Percentiles rank a stretch among this genome's conserved stretches.
These are phyloP conservation scores for Ophiostoma perfectum DNA, from an alignment of 2,329 filamentous ascomycete genomes.

Conservation along the genomic window DNA sequence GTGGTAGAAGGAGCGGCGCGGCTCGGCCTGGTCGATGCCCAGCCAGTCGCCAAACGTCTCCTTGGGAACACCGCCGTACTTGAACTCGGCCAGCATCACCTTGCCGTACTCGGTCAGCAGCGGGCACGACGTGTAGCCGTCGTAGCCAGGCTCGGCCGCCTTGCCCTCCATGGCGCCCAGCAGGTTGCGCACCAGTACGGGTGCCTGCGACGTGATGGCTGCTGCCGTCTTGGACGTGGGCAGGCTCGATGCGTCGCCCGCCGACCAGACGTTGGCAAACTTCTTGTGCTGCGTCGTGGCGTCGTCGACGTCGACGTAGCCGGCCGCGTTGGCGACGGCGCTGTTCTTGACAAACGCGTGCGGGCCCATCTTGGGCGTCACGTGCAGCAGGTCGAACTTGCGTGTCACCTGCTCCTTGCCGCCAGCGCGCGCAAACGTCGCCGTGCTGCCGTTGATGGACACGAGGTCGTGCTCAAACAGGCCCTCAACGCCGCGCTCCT, in stretches of 20 bases:
- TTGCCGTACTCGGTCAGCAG: slow-evolving; percentile 41
- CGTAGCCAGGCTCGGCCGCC: slow-evolving; percentile 35
- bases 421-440: slow-evolving; percentile 44
- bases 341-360: slow-evolving; percentile 51
- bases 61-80: slow-evolving; percentile 42
- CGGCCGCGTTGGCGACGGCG: slow-evolving; percentile 48
- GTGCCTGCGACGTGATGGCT: slow-evolving; percentile 41
- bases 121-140: slow-evolving; percentile 44
- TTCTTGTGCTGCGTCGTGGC: slow-evolving; percentile 48
- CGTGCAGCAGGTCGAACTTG: slow-evolving; percentile 52
- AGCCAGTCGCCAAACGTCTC: slow-evolving; percentile 38
- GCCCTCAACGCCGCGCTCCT: slow-evolving; percentile 52
- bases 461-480: slow-evolving; percentile 55
- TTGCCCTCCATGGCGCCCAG: slow-evolving; percentile 35
- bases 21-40: slow-evolving; percentile 38
- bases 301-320: slow-evolving; percentile 54
- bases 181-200: slow-evolving; percentile 41
- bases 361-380: slow-evolving; percentile 54
- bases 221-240: slow-evolving; percentile 49
- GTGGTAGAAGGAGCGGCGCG: slow-evolving; percentile 38
- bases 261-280: slow-evolving; percentile 54
- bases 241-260: slow-evolving; percentile 54
- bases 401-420: slow-evolving; percentile 41
- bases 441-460: slow-evolving; percentile 48
- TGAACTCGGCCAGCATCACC: slow-evolving; percentile 45